A percentile compares a stretch with the other conserved stretches of the same genome.
Conservation (phyloP, 352 stramenopile species). For the Phytophthora aleatoria region DNA sequence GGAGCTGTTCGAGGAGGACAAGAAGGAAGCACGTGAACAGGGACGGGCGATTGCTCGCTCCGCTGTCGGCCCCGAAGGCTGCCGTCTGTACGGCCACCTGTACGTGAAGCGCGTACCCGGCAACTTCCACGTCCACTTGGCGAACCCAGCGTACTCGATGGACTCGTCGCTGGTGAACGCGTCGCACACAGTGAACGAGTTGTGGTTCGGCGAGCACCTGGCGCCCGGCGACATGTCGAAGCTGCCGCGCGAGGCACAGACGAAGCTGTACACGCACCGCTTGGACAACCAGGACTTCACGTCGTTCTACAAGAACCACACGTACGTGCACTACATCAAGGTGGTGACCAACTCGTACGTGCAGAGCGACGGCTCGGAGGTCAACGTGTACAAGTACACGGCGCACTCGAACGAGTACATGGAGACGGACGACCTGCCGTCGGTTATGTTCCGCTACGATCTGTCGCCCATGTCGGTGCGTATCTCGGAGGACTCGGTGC, state of each 20-base stretch:
- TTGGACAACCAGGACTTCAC: conserved; percentile 93
- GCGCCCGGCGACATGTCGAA: conserved; percentile 53
- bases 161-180: conserved; percentile 91
- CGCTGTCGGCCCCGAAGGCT: conserved; percentile 72
- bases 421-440: conserved; percentile 84
- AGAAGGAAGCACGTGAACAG: conserved; percentile 73
- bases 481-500: conserved; percentile 91
- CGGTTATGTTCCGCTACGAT: conserved; percentile 93
- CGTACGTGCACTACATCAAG: conserved; percentile 99
- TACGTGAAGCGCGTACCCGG: conserved; percentile 94
- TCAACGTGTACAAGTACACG: conserved; percentile 92
- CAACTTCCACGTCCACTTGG: conserved; percentile 98
- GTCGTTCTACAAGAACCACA: conserved; percentile 94
- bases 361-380: conserved; percentile 53
- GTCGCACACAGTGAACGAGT: conserved; percentile 95
- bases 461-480: conserved; percentile 94
- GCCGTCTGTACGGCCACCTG: conserved; percentile 76
- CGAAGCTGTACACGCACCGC: conserved; percentile 93
- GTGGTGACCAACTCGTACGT: conserved; percentile 95
- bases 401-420: conserved; percentile 90
- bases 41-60: conserved; percentile 63
- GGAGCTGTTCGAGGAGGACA: conserved; percentile 94
- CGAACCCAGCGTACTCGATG: conserved; percentile 95
- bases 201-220: conserved; percentile 94
- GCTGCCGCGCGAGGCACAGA: conserved; percentile 89